phyloP scores from a whole-genome alignment of 352 stramenopile genomes.

The Phytophthora podocarpi region DNA sequence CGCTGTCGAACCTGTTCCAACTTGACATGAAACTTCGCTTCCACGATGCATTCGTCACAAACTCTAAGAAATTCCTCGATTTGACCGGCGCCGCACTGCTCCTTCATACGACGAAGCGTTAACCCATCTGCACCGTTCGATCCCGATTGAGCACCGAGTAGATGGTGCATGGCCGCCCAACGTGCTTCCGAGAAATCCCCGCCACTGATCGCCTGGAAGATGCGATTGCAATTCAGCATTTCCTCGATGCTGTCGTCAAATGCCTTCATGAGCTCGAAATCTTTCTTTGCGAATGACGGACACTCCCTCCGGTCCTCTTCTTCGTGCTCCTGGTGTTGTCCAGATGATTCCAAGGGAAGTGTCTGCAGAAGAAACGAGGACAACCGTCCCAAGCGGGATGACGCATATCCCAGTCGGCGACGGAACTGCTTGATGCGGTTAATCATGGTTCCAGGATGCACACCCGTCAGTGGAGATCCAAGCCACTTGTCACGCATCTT shows the following conservation, averaged over 20 bases:
- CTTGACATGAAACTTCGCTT: slow-evolving; percentile 47
- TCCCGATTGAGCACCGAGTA: slow-evolving; percentile 8
- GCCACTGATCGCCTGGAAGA: slow-evolving; percentile 58
- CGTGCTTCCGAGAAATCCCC: slow-evolving; percentile 44
- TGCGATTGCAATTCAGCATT: slow-evolving; percentile 44
- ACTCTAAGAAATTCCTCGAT: slow-evolving; percentile 30
- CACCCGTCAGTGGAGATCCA: slow-evolving; percentile 32
- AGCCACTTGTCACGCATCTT: slow-evolving; percentile 56
- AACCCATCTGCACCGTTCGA: slow-evolving; percentile 2
- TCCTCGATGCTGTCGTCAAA: slow-evolving; percentile 52
- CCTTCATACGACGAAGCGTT: slow-evolving; percentile 32
- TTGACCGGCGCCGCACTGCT: slow-evolving; percentile 18
- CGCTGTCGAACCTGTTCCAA: slow-evolving; percentile 41
- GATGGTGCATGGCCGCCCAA: slow-evolving; percentile 40
- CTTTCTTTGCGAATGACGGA: slow-evolving; percentile 28
- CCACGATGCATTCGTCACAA: slow-evolving; percentile 62
- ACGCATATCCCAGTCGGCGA: slow-evolving; percentile 47
- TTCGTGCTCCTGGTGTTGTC: not conserved
- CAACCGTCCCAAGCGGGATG: slow-evolving; percentile 36
- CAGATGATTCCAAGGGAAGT: slow-evolving; percentile 16
- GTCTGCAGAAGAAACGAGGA: slow-evolving; percentile 15
- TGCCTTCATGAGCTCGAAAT: slow-evolving; percentile 36
- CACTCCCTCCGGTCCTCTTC: slow-evolving; percentile 4
- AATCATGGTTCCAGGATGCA: slow-evolving; percentile 57
- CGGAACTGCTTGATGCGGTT: slow-evolving; percentile 67